Conservation (phyloP, 176 grass and related monocot genomes). For the Triticum timopheevii region DNA sequence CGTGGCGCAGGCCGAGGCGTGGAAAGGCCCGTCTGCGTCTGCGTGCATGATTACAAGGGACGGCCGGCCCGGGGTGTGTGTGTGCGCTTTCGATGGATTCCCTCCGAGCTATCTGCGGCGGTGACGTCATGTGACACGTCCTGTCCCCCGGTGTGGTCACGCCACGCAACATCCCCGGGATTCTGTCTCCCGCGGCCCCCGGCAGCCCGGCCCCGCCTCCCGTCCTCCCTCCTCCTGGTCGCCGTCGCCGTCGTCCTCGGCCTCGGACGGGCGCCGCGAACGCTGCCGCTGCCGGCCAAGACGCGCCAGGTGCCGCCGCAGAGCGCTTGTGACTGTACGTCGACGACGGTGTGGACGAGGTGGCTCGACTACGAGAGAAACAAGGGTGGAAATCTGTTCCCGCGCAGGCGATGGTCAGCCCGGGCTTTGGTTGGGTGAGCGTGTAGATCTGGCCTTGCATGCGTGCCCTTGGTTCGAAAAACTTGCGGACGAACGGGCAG, state of each 20-base stretch:
- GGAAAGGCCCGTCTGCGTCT: background rate
- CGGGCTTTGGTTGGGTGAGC: background rate
- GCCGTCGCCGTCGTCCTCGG: background rate
- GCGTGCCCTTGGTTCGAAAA: background rate
- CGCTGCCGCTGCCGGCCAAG: background rate
- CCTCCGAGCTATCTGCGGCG: no score
- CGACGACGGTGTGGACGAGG: background rate
- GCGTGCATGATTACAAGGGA: constrained; percentile 30
- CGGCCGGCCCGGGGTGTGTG: background rate
- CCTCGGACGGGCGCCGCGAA: background rate
- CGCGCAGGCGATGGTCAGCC: background rate
- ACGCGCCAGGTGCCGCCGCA: background rate
- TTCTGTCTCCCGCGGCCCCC: constrained; percentile 30
- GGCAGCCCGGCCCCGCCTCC: background rate
- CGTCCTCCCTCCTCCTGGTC: background rate
- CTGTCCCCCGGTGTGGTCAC: constrained; percentile 40
- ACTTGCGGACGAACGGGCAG: no score
- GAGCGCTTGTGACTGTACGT: background rate
- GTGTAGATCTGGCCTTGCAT: no score
- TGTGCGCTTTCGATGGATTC: constrained; percentile 2
- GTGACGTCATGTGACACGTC: constrained; percentile 55
- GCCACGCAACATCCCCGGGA: constrained; percentile 44
- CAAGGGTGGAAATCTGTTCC: background rate
- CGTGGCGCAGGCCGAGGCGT: constrained; percentile 19
- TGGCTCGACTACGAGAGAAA: background rate